Evolutionary conservation across 2,329 filamentous ascomycete species (phyloP), one percentile per base, ranked within the genome.

Genomic region (Whalleya microplaca): DNA sequence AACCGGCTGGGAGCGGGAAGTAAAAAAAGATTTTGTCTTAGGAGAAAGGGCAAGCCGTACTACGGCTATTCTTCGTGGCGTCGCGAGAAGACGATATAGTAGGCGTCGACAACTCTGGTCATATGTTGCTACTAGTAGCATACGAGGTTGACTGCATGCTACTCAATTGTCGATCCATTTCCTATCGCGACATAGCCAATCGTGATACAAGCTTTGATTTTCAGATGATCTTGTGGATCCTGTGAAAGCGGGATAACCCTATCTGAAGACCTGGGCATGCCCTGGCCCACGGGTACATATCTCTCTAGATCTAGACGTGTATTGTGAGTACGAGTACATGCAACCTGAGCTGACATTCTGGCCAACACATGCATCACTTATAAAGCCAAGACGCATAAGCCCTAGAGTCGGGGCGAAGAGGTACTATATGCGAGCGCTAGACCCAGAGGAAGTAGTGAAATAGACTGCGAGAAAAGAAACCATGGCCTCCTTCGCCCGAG

Each of bases 81-180:
- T 16, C 14, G 32, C 14, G 32, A 37, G 32, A 37, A 12, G 32
- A 12, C 23, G 23, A 27, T 27, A 27, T 27, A 27, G 32, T 37
- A 37, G 32, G 32, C 3, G 32, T 3, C 3, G 9, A 14, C 14
- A 37, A 3, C 32, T 37, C 8, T 37, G 32, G 6, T 12, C 9
- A 12, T 37, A 37, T 3, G 10, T 37, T 12, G 14, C 32, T 37
- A 14, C 32, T 37, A 37, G 10, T 14, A 43, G 44, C 48, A 64
- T 62, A 64, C 62, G 62, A 64, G 62, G 56, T 62, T 37, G 48
- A 47, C 62, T 64, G 62, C 62, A 62, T 58, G 29, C 56, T 43
- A 56, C 23, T 53, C n/a, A 46, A 27, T 21, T 23, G 54, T 49
- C 46, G 45, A 50, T 58, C 44, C 45, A 48, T 57, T 56, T 42